These are phyloP conservation scores for Annulohypoxylon maeteangense DNA, from an alignment of 495 filamentous ascomycete genomes.

Conservation along the genomic window DNA sequence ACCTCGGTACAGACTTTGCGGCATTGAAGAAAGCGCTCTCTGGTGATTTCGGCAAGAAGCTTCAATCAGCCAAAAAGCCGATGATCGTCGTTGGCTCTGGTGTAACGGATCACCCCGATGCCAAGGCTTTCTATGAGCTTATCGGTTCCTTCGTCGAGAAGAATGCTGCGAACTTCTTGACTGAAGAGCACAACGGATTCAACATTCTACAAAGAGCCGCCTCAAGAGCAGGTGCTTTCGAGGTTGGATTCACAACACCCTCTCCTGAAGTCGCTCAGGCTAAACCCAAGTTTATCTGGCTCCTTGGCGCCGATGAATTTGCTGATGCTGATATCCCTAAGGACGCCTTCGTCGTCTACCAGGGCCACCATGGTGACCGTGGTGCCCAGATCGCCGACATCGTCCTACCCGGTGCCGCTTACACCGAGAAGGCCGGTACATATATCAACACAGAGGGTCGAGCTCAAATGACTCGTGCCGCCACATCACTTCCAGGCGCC, in stretches of 20 bases:
- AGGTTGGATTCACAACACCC: constrained; percentile 90
- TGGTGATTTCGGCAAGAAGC: constrained; percentile 91
- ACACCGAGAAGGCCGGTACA: constrained; percentile 96
- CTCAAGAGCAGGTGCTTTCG: constrained; percentile 90
- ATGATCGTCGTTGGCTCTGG: constrained; percentile 96
- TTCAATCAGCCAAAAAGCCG: constrained; percentile 84
- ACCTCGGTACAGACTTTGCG: constrained; percentile 80
- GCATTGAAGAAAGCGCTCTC: constrained; percentile 84
- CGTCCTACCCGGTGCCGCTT: constrained; percentile 91
- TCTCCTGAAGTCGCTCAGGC: constrained; percentile 80
- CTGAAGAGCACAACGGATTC: constrained; percentile 95
- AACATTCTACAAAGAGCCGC: constrained; percentile 94
- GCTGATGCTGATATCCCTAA: constrained; percentile 82
- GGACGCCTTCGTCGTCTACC: constrained; percentile 95
- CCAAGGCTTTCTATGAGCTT: constrained; percentile 90
- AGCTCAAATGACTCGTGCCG: constrained; percentile 89
- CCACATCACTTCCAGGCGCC: constrained; percentile 85
- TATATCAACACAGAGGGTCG: constrained; percentile 98
- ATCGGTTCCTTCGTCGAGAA: constrained; percentile 92
- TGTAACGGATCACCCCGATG: constrained; percentile 86
- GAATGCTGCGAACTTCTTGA: constrained; percentile 86
- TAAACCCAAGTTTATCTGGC: constrained; percentile 94
- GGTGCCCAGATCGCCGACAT: constrained; percentile 94
- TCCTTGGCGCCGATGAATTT: constrained; percentile 95
- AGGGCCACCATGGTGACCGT: constrained; percentile 95